Evolutionary conservation across 352 stramenopile genomes (phyloP).

Genomic region (Pythium phragmiticola): DNA sequence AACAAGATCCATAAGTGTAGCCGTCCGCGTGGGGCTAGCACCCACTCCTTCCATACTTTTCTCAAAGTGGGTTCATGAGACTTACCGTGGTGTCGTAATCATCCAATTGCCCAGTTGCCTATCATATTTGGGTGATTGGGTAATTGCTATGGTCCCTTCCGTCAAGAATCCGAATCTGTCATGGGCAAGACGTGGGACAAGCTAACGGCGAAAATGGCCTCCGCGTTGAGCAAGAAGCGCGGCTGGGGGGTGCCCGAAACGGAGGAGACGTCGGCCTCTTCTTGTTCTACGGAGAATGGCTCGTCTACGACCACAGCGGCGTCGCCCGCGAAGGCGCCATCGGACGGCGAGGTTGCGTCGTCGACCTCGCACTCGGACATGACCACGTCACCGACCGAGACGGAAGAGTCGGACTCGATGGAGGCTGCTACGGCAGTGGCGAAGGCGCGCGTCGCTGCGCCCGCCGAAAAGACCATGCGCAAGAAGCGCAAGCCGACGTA

Average conservation of each 20-base stretch:
- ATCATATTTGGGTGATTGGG: slow-evolving; percentile 1
- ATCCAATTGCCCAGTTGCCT: slow-evolving; percentile 4
- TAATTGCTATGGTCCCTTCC: not conserved
- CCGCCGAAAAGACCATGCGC: slow-evolving; percentile 10
- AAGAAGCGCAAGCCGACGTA: slow-evolving; percentile 29
- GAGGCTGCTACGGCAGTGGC: not conserved
- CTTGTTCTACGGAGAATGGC: not conserved
- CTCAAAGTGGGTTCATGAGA: no score
- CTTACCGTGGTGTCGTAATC: slow-evolving; percentile 2
- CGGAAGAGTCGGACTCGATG: slow-evolving; percentile 19
- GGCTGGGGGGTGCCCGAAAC: slow-evolving; percentile 10
- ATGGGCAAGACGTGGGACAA: slow-evolving; percentile 22
- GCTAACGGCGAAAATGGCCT: slow-evolving; percentile 10
- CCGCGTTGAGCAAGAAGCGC: slow-evolving; percentile 9
- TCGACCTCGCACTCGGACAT: slow-evolving; percentile 4
- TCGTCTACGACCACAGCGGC: not conserved
- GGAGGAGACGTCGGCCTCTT: not conserved
- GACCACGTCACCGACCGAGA: slow-evolving; percentile 14
- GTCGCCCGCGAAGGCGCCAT: not conserved
- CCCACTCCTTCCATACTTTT: not conserved
- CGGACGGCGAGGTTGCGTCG: not conserved
- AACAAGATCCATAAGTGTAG: not conserved
- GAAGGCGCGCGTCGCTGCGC: not conserved
- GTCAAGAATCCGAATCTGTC: not conserved
- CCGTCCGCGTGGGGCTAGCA: not conserved